Evolutionary conservation across 805 yeast species (phyloP).

Genomic region (Maudiozyma bulderi): DNA sequence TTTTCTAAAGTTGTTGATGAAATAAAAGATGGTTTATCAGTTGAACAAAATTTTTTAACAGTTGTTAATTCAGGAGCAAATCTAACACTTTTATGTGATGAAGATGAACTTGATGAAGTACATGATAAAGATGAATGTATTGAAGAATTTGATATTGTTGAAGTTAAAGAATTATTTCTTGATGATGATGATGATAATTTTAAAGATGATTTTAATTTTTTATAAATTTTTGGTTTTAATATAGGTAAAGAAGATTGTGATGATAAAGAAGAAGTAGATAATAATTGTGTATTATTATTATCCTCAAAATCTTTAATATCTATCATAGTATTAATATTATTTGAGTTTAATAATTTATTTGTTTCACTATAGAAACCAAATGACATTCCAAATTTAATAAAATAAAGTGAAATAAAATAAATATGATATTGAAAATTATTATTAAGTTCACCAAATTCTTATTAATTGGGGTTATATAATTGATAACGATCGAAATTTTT

Average conservation of each 20-base stretch:
- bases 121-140: too few species aligned
- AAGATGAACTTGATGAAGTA: constrained; percentile 9
- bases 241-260: neutral
- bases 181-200: constrained; percentile 15
- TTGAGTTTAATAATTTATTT: neutral
- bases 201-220: constrained; percentile 20
- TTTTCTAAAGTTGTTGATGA: constrained; percentile 44
- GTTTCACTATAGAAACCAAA: neutral
- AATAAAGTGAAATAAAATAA: neutral
- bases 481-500: neutral
- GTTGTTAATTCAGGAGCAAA: constrained; percentile 55
- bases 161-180: constrained; percentile 2
- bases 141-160: constrained; percentile 7
- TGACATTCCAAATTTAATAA: neutral
- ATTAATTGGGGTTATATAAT: neutral
- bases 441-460: neutral
- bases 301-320: neutral
- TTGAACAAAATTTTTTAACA: constrained; percentile 53
- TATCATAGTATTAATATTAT: neutral
- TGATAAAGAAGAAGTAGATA: neutral
- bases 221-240: neutral
- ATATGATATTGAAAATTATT: neutral
- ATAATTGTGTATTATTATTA: neutral
- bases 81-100: constrained; percentile 46
- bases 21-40: constrained; percentile 52